Base-by-base conservation (phyloP, 148 eudicot species). In the Vaccinium darrowii region DNA sequence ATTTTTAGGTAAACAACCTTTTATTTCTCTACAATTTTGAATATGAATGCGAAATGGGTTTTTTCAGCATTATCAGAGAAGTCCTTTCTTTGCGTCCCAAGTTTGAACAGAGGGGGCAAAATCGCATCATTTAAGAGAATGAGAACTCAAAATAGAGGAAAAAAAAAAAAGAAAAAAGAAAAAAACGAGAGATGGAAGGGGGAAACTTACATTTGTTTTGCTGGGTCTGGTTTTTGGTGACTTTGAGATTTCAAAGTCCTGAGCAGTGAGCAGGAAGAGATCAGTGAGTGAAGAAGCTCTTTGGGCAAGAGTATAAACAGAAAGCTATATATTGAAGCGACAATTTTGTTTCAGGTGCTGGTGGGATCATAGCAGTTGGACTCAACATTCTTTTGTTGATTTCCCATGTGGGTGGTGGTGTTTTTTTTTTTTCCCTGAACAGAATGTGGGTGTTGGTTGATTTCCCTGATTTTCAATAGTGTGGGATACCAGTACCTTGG, bases 321-420 rank as follows among this genome's bases (percentile, higher is more conserved):
- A 76, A 11, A 76, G 47, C 53, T 19, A 21, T 43, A 43, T 25
- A 23, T 12, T 23, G 80, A 51, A 76, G 80, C 33, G 54, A 76
- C 80, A 50, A n/a, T 23, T 18, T 19, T 47, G 49, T 8, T 76
- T 49, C 23, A 82, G 76, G 58, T 49, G 77, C 25, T 27, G 11
- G 58, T 81, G 54, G 58, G 84, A 43, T 81, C 84, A 63, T 65
- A n/a, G 76, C 47, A 27, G 62, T 71, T 82, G 63, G 76, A 50
- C 30, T 33, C 36, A 49, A 15, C 7, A 14, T 67, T 16, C n/a
- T 25, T 69, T 82, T 82, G 76, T 8, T 15, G 58, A n/a, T 43
- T 27, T 50, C 60, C 54, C 84, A 13, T 82, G 53, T 36, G 53
- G 72, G 36, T 3, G 53, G 56, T 69, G 76, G 36, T 50, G 47